Evolutionary conservation across 1,284 basidiomycete genomes (phyloP), one percentile per base, ranked within the genome.

Genomic region (Tetrapyrgos nigripes): DNA sequence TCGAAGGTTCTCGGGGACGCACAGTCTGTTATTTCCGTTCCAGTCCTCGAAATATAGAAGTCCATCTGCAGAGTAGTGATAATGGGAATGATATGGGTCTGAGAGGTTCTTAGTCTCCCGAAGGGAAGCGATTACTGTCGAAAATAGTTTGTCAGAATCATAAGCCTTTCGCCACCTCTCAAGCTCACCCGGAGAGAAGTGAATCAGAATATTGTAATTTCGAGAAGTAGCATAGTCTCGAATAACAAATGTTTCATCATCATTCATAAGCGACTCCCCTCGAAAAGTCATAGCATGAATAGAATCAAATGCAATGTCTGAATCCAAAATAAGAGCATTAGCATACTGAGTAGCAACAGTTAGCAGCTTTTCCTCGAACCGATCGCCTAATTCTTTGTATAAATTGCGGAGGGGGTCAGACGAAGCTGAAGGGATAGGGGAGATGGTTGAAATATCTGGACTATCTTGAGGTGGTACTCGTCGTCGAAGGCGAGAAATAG

Each of bases 351-450:
- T 45, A 23, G 68, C 70, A 2, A 69, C 64, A 2, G 23, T 55
- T 0, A 74, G 61, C 3, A 73, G 28, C 59, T 61, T 59, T 55
- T 72, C 69, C 46, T 74, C 70, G 53, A 73, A 74, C 4, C 50
- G n/a, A n/a, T 62, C 50, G 19, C 67, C 68, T 3, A 75, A 53
- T 27, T 72, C 68, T 1, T 63, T 55, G 37, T 58, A 75, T 60
- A 72, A 65, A 27, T 67, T 52, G 24, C 59, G 58, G 11, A 73
- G 24, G 0, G 65, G 62, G 46, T 73, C n/a, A n/a, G n/a, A n/a
- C n/a, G n/a, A n/a, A n/a, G n/a, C n/a, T n/a, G n/a, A n/a, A n/a
- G n/a, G n/a, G n/a, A n/a, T n/a, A n/a, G n/a, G n/a, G 50, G 26
- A 3, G 51, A 51, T 1, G 55, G 24, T 17, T 27, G 23, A 24